phyloP scores from a whole-genome alignment of 371 early-diverging fungal species.

The Mucor sp. region DNA sequence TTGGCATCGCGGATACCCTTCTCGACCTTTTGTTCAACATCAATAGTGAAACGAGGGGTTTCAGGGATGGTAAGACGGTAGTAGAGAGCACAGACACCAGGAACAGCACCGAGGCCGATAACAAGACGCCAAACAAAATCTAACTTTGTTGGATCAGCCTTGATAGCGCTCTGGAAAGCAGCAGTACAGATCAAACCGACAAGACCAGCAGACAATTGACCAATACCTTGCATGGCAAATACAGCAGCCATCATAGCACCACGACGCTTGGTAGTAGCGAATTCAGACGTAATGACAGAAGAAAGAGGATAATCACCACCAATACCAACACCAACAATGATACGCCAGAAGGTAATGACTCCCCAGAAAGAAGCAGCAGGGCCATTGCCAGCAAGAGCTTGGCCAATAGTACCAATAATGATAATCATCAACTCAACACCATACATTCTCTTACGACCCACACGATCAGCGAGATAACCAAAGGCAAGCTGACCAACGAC shows the following conservation, averaged over 20 bases:
- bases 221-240: slow-evolving; percentile 88
- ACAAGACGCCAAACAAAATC: slow-evolving; percentile 83
- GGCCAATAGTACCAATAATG: slow-evolving; percentile 73
- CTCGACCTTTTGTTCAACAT: slow-evolving; percentile 68
- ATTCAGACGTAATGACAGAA: slow-evolving; percentile 83
- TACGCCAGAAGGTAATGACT: slow-evolving; percentile 77
- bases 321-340: slow-evolving; percentile 78
- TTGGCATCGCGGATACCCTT: slow-evolving; percentile 59
- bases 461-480: slow-evolving; percentile 77
- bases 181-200: slow-evolving; percentile 66
- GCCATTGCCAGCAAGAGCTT: slow-evolving; percentile 63
- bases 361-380: slow-evolving; percentile 61
- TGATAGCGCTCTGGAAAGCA: slow-evolving; percentile 57
- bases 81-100: slow-evolving; percentile 63
- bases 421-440: slow-evolving; percentile 82
- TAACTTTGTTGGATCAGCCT: slow-evolving; percentile 52
- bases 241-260: slow-evolving; percentile 87
- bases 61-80: slow-evolving; percentile 86
- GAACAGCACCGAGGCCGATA: slow-evolving; percentile 72
- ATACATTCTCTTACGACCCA: slow-evolving; percentile 84
- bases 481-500: slow-evolving; percentile 78
- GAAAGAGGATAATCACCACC: slow-evolving; percentile 81
- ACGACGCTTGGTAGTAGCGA: slow-evolving; percentile 72
- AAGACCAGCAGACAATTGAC: slow-evolving; percentile 71
- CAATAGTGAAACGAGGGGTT: slow-evolving; percentile 82